A percentile compares a stretch with the other conserved stretches of the same genome.
phyloP scores from a whole-genome alignment of 1,284 basidiomycete species.

The Tylopilus orsonianus region DNA sequence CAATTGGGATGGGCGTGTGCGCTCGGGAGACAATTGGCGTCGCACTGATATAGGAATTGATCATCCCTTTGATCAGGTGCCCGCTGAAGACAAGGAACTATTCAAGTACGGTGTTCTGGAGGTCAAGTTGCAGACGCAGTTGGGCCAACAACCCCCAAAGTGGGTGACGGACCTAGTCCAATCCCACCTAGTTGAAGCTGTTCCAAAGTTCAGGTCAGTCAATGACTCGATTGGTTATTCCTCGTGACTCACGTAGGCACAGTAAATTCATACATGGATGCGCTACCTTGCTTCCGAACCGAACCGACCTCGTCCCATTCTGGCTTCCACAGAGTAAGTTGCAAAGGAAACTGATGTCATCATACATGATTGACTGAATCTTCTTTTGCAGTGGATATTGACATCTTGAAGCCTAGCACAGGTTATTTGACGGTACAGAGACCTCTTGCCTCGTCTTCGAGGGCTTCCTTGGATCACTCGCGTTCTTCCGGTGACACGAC shows the following conservation, averaged over 20 bases:
- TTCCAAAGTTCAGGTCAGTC: constrained; percentile 82
- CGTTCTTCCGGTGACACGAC: constrained; percentile 51
- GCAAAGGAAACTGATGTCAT: neutral
- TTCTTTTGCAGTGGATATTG: constrained; percentile 73
- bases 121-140: constrained; percentile 96
- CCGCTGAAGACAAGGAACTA: constrained; percentile 81
- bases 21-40: constrained; percentile 90
- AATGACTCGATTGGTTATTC: neutral
- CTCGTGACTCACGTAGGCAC: constrained; percentile 15
- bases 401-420: constrained; percentile 87
- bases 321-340: constrained; percentile 92
- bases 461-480: constrained; percentile 43
- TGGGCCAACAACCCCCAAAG: constrained; percentile 93
- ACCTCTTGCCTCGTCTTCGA: constrained; percentile 50
- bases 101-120: constrained; percentile 96
- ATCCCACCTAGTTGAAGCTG: constrained; percentile 91
- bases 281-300: constrained; percentile 87
- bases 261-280: constrained; percentile 98
- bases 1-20: constrained; percentile 86
- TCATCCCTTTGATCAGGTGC: constrained; percentile 82
- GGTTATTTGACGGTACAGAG: constrained; percentile 79
- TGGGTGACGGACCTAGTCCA: constrained; percentile 97
- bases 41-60: constrained; percentile 93
- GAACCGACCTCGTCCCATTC: constrained; percentile 98
- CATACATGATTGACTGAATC: constrained; percentile 1